Percentiles rank a stretch among this genome's conserved stretches.
Evolutionary conservation across 345 rosid genomes (phyloP).

Genomic region (Citrus glauca): DNA sequence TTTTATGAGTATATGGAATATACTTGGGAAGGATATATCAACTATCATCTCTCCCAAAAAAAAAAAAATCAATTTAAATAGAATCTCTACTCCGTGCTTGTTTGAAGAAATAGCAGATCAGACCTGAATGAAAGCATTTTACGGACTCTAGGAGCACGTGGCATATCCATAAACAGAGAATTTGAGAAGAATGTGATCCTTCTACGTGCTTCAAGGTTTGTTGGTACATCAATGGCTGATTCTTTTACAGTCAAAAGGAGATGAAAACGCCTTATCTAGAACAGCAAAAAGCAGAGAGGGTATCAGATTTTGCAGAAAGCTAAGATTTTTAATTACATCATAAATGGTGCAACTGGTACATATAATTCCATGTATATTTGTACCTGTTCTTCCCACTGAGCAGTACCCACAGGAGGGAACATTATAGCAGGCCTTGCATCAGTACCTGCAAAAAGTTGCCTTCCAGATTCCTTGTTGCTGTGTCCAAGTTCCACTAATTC

Average conservation of each 20-base stretch:
- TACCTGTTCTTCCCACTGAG: slow-evolving; percentile 98
- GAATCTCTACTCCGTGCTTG: neutral
- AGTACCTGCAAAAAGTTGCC: slow-evolving; percentile 93
- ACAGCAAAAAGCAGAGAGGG: slow-evolving; percentile 15
- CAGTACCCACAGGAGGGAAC: slow-evolving; percentile 70
- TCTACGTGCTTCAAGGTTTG: slow-evolving; percentile 95
- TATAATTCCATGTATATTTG: neutral
- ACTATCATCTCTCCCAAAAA: neutral
- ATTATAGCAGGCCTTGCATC: slow-evolving; percentile 80
- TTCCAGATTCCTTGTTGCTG: slow-evolving; percentile 84
- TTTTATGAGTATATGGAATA: neutral
- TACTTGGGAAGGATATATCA: neutral
- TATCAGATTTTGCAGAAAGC: neutral
- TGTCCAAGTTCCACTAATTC: slow-evolving; percentile 84
- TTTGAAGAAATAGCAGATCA: slow-evolving; percentile 4
- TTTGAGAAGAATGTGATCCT: slow-evolving; percentile 91
- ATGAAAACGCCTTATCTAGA: slow-evolving; percentile 86
- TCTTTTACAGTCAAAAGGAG: slow-evolving; percentile 89
- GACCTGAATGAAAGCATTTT: slow-evolving; percentile 95
- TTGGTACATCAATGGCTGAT: slow-evolving; percentile 83
- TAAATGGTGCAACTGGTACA: slow-evolving; percentile 6
- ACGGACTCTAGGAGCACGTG: slow-evolving; percentile 87
- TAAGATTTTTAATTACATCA: slow-evolving; percentile 1
- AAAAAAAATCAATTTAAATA: neutral
- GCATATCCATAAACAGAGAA: slow-evolving; percentile 97